Evolutionary conservation across 805 yeast species (phyloP).

Genomic region (Cyberlindnera veronae): DNA sequence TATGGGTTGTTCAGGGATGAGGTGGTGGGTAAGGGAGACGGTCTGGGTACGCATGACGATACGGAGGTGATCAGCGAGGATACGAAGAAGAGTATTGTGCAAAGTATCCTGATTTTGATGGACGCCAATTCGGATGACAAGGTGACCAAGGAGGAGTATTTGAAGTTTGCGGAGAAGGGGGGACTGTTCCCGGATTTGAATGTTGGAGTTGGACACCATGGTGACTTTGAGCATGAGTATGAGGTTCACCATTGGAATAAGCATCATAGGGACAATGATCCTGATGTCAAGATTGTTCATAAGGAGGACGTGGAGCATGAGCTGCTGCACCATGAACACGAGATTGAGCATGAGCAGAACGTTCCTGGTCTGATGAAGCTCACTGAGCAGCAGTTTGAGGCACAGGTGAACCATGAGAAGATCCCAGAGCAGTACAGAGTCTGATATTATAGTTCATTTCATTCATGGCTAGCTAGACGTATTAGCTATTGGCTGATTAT

Average conservation of each 20-base stretch:
- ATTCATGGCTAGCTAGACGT: background rate
- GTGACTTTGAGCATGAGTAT: constrained; percentile 89
- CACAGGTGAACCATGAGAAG: constrained; percentile 32
- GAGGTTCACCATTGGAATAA: constrained; percentile 94
- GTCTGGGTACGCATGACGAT: constrained; percentile 77
- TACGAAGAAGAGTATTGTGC: constrained; percentile 50
- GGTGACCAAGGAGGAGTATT: constrained; percentile 68
- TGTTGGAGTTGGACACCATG: constrained; percentile 90
- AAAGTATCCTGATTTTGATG: constrained; percentile 51
- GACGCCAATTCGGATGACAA: constrained; percentile 66
- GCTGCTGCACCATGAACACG: constrained; percentile 44
- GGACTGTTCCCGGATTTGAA: constrained; percentile 88
- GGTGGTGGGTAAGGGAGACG: constrained; percentile 85
- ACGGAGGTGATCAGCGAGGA: constrained; percentile 55
- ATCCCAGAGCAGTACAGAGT: constrained; percentile 37
- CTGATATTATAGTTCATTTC: background rate
- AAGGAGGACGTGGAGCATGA: constrained; percentile 78
- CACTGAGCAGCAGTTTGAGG: constrained; percentile 38
- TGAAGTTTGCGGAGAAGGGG: constrained; percentile 54
- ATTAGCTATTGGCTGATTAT: background rate
- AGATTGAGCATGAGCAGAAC: constrained; percentile 79
- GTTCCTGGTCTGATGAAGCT: constrained; percentile 36
- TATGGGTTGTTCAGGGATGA: constrained; percentile 76
- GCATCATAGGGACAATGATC: constrained; percentile 73
- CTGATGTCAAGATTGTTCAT: constrained; percentile 75